Base-by-base conservation (phyloP, 257 asterid genomes). In the Solanum habrochaites region DNA sequence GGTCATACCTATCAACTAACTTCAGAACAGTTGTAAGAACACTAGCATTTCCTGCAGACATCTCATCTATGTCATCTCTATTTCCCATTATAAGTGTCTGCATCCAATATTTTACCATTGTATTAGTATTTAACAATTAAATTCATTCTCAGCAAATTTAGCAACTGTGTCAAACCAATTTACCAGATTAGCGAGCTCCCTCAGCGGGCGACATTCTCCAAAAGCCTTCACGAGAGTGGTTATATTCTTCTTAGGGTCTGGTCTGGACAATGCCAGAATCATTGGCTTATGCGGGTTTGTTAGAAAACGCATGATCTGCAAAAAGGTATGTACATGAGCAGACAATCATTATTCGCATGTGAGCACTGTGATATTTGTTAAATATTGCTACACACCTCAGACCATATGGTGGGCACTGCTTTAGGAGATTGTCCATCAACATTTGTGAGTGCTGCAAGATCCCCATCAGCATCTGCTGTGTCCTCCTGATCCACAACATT, bases 11-110 rank as follows among this genome's bases (percentile, higher is more conserved):
- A 91, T 95, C 98, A 62, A 95, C 60, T 42, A 94, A 90, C 94
- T 94, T 95, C 52, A 95, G 67, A 35, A 94, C 97, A 37, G 97
- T 94, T 40, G 91, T 94, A 42, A 95, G 98, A 70, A 95, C 95
- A 84, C 87, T 85, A 25, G 94, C 93, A 85, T 91, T 95, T 86
- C 95, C 98, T 6, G 93, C 93, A 1, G 95, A 88, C 98, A 95
- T 94, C 88, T 93, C 98, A 15, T 95, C 98, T 85, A 95, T 94
- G 77, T 94, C 97, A 32, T 95, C 98, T 85, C 98, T 90, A 60
- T 95, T 95, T 90, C 98, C 98, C 96, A 94, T 93, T 85, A 95
- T 95, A 86, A 95, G 98, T 86, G 97, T 94, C 98, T 94, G 92
- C 89, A 90, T 31, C 7, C 20, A 31, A 27, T 8, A 47, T 29